These are phyloP conservation scores for Suillus brevipes DNA, from an alignment of 768 basidiomycete genomes.

Conservation along the genomic window DNA sequence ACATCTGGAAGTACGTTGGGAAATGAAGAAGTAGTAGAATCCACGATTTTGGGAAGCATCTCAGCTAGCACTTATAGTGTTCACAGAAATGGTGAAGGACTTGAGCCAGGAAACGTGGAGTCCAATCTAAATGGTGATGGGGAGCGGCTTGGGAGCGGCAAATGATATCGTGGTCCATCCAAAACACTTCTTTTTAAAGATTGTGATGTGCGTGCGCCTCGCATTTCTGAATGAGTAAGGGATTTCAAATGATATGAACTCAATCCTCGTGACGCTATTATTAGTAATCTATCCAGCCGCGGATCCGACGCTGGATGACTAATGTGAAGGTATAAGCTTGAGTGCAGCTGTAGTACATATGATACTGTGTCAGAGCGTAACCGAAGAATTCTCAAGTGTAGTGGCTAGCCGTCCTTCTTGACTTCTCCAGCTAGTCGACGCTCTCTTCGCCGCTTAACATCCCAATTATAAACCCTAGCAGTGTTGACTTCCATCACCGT, in stretches of 20 bases:
- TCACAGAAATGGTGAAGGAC: not conserved
- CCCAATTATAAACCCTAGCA: conserved; percentile 95
- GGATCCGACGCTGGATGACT: no score
- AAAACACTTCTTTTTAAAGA: not conserved
- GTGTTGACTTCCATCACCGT: conserved; percentile 97
- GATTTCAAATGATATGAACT: no score
- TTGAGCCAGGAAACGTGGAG: not conserved
- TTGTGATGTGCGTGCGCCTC: no score
- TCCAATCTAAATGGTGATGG: not conserved
- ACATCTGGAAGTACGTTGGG: not conserved
- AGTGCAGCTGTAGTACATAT: no score
- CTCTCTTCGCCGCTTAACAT: conserved; percentile 80
- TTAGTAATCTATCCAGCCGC: no score
- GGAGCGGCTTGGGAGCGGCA: not conserved
- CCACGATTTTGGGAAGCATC: not conserved
- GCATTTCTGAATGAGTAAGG: no score
- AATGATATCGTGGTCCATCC: not conserved
- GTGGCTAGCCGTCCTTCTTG: conserved; percentile 4
- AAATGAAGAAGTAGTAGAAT: not conserved
- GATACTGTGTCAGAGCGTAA: not conserved
- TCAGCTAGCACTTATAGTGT: not conserved
- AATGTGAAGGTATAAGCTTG: no score
- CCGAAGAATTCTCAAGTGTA: not conserved
- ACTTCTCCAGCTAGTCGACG: conserved; percentile 43
- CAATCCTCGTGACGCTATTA: no score